phyloP scores from a whole-genome alignment of 768 basidiomycete genomes.

The Peribolospora kevripleyi region DNA sequence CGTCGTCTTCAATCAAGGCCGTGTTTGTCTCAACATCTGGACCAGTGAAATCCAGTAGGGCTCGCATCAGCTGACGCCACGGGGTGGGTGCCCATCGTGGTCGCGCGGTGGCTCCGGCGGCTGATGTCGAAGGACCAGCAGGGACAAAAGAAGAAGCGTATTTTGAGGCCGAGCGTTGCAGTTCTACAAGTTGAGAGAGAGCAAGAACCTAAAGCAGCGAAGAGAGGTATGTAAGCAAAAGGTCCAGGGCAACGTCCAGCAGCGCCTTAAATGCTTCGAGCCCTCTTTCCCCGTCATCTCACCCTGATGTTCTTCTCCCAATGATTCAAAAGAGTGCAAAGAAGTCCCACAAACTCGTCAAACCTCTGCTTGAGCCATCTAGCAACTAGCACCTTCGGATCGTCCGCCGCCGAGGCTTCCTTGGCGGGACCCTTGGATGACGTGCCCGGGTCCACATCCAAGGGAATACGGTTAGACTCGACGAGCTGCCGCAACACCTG shows the following conservation, averaged over 20 bases:
- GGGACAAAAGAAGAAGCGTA: conserved; percentile 28
- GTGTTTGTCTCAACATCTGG: not conserved
- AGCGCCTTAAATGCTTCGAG: too few relatives aligned
- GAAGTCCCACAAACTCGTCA: too few relatives aligned
- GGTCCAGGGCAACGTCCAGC: too few relatives aligned
- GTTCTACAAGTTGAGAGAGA: conserved; percentile 27
- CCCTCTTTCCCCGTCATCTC: too few relatives aligned
- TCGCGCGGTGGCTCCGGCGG: not conserved
- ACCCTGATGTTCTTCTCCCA: too few relatives aligned
- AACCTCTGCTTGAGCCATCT: too few relatives aligned
- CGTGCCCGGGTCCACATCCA: conserved; percentile 20
- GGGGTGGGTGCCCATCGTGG: not conserved
- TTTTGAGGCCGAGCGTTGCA: conserved; percentile 34
- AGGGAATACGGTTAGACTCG: conserved; percentile 31
- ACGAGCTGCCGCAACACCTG: conserved; percentile 46
- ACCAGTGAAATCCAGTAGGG: conserved; percentile 27
- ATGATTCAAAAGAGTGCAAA: too few relatives aligned
- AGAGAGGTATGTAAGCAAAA: too few relatives aligned
- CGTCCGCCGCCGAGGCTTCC: conserved; percentile 32
- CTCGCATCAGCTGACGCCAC: conserved; percentile 6
- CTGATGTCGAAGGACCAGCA: not conserved
- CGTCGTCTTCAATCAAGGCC: conserved; percentile 14
- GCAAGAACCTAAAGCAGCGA: too few relatives aligned
- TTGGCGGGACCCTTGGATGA: conserved; percentile 2
- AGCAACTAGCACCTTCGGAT: conserved; percentile 16